Evolutionary conservation across 768 basidiomycete species (phyloP), one percentile per base, ranked within the genome.

Genomic region (Cystobasidium onofrii): DNA sequence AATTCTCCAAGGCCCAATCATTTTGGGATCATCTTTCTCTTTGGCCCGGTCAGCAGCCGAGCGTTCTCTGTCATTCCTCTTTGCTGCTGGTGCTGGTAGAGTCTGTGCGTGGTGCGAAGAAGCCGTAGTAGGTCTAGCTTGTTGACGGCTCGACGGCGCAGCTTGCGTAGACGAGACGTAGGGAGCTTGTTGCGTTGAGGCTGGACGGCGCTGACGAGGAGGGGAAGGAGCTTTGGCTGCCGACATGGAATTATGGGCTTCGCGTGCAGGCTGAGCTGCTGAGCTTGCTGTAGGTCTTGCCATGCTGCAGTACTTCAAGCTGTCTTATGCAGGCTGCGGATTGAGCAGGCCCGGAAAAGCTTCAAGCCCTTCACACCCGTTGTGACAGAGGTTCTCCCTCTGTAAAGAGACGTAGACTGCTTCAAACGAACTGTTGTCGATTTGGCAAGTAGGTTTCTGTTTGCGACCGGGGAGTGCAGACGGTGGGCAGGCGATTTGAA

Each of bases 1-100:
- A 9, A 96, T 86, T 76, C 91, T 85, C 93, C 93, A 96, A 1
- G 91, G 91, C 13, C 93, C 93, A 55, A 96, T 88, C 74, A 83
- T 84, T 80, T 87, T 89, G 13, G 92, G 92, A 81, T 95, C 92
- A 52, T 63, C 62, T 17, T 75, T 61, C 31, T 69, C 64, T 33
- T 46, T 36, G 50, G 50, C 69, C 34, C 54, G 50, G 55, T 71
- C 69, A 25, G 44, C 27, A 39, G 44, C 55, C 20, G 46, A 52
- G n/a, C 50, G 54, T 17, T 67, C 41, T 39, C 57, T 75, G 46
- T 71, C 67, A 39, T 63, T 70, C 20, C 67, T 54, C 46, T 55
- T 55, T 25, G 65, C 70, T 20, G 46, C 20, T 29, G 65, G n/a
- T 31, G 41, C 29, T 60, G 54, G 27, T 18, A 39, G 43, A 17